Evolutionary conservation across 108 stramenopile species (phyloP).

Genomic region (Nitzschia sp.): DNA sequence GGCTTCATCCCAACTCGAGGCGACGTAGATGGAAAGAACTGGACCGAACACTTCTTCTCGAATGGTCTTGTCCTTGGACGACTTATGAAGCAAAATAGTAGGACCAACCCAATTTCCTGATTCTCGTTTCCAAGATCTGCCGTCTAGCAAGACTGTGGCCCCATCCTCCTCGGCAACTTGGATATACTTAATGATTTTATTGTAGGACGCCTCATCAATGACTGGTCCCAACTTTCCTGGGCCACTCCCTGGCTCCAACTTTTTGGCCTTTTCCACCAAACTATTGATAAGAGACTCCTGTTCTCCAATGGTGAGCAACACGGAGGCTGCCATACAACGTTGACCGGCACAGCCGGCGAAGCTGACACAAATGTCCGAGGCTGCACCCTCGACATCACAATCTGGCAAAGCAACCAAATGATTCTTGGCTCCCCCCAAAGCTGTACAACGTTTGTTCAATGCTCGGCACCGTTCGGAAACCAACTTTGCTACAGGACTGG

Average conservation of each 20-base stretch:
- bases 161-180: conserved; percentile 73
- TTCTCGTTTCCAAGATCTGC: conserved; percentile 72
- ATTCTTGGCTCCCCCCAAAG: conserved; percentile 96
- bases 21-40: conserved; percentile 79
- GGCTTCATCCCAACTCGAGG: conserved; percentile 86
- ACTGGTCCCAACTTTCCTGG: conserved; percentile 92
- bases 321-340: conserved; percentile 93
- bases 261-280: conserved; percentile 69
- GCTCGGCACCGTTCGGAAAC: conserved; percentile 72
- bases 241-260: conserved; percentile 70
- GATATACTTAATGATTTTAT: conserved; percentile 84
- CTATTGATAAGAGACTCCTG: conserved; percentile 58
- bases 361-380: conserved; percentile 88
- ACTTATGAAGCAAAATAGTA: conserved; percentile 81
- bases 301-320: conserved; percentile 78
- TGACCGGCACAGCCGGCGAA: conserved; percentile 92
- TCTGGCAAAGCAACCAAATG: conserved; percentile 92
- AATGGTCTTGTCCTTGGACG: conserved; percentile 67
- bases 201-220: conserved; percentile 74
- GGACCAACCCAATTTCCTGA: conserved; percentile 87
- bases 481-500: conserved; percentile 78
- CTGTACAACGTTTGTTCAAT: conserved; percentile 87
- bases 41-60: conserved; percentile 95
- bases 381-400: conserved; percentile 81
- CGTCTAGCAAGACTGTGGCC: conserved; percentile 88